Evolutionary conservation across 129 eudicot genomes (phyloP).

Genomic region (Flaveria ramosissima): DNA sequence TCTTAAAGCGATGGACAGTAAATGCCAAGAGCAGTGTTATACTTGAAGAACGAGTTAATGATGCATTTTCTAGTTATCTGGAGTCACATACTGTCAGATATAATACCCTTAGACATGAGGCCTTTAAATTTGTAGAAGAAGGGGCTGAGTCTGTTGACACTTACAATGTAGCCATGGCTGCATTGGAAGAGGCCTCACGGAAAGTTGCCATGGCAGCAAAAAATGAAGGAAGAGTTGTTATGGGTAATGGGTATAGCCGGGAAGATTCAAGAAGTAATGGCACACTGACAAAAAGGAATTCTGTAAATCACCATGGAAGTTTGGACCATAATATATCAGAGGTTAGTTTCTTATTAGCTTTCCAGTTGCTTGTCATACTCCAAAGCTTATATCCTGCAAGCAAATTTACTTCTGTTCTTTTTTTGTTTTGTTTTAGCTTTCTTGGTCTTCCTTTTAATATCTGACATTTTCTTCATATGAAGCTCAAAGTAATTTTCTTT

Average conservation of each 20-base stretch:
- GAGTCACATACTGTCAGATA: conserved; percentile 57
- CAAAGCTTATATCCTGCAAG: conserved; percentile 8
- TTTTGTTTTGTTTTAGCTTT: not conserved
- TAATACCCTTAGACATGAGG: conserved; percentile 54
- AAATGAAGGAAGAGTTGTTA: conserved; percentile 37
- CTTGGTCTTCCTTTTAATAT: conserved; percentile 13
- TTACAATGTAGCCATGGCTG: conserved; percentile 54
- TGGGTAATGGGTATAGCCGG: conserved; percentile 40
- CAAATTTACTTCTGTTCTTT: not conserved
- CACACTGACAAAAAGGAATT: conserved; percentile 20
- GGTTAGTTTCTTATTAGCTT: conserved; percentile 38
- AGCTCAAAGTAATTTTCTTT: conserved; percentile 14
- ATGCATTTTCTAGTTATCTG: conserved; percentile 40
- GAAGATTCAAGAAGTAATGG: conserved; percentile 41
- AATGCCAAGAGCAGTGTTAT: conserved; percentile 60
- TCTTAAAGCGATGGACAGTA: conserved; percentile 57
- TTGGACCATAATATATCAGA: conserved; percentile 44
- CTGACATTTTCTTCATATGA: not conserved
- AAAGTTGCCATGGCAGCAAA: conserved; percentile 50
- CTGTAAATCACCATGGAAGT: conserved; percentile 27
- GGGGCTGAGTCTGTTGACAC: conserved; percentile 60
- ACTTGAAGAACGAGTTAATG: conserved; percentile 49
- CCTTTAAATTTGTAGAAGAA: conserved; percentile 58
- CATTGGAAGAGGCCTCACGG: conserved; percentile 57
- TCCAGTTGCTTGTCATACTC: not conserved